These are phyloP conservation scores for Triticum turgidum DNA, from an alignment of 176 grass and related monocot genomes.

Conservation along the genomic window DNA sequence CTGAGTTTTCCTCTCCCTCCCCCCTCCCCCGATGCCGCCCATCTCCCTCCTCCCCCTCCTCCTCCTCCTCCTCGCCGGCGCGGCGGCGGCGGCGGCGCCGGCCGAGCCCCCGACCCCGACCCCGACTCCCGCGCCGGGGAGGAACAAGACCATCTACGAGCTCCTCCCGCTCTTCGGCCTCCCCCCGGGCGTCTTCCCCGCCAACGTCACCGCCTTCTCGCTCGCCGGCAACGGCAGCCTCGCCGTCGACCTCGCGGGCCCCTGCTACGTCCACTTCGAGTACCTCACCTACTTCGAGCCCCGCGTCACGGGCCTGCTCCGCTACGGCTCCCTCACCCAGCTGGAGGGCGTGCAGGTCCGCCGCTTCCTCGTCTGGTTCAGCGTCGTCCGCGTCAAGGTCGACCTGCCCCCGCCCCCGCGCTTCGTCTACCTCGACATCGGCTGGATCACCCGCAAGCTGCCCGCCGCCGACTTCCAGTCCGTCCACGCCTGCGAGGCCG, in stretches of 20 bases:
- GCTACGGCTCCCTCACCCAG: constrained; percentile 52
- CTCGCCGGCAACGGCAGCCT: constrained; percentile 54
- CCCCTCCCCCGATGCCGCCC: constrained; percentile 28
- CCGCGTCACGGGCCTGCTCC: constrained; percentile 46
- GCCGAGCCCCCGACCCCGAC: neutral
- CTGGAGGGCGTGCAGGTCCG: constrained; percentile 56
- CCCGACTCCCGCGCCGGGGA: neutral
- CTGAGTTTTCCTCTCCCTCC: neutral
- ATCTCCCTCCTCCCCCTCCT: constrained; percentile 2
- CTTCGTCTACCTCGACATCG: constrained; percentile 72
- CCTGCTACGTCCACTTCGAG: constrained; percentile 61
- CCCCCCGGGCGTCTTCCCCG: constrained; percentile 62
- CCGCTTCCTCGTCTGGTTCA: constrained; percentile 70
- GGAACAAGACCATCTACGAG: constrained; percentile 57
- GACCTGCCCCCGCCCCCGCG: constrained; percentile 55
- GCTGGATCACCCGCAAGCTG: constrained; percentile 72
- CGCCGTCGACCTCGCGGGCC: constrained; percentile 51
- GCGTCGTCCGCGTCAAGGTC: constrained; percentile 66
- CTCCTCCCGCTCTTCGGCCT: constrained; percentile 63
- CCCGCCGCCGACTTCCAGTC: constrained; percentile 59
- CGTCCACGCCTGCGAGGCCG: constrained; percentile 50
- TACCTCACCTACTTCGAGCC: constrained; percentile 51
- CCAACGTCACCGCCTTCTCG: constrained; percentile 61
- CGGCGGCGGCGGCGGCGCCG: neutral
- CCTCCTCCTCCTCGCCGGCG: neutral